Base-by-base conservation (phyloP, 495 filamentous ascomycete genomes). In the Hyaloscypha finlandica region DNA sequence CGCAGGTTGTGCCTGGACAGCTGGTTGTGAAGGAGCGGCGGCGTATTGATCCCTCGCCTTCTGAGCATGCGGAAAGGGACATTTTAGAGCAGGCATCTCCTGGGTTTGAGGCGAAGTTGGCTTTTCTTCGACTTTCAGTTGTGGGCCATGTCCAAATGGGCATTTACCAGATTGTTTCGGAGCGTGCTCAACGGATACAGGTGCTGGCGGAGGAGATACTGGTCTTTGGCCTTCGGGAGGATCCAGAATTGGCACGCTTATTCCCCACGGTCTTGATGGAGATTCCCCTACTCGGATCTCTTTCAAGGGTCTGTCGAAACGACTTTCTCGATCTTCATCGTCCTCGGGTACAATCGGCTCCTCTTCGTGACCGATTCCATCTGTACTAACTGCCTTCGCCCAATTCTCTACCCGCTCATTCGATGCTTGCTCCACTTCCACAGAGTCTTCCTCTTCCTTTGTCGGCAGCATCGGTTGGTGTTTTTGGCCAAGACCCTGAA, bases 231-330 rank as follows among this genome's bases (percentile, higher is more conserved):
- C 74, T 16, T 66, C 71, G 31, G 59, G 71, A 62, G 70, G 57
- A 67, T 72, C 63, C 19, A 63, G 31, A 59, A 72, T 62, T 0
- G 92, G 93, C 1, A 97, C 89, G 20, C 83, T 83, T 42, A 97
- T 94, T 2, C 93, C 93, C 93, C 93, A 97, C 32, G 93, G 93
- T 31, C 93, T 84, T 74, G 89, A 94, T 39, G 93, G 93, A 37
- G 90, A 94, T 74, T 97, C 93, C 20, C 93, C 93, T 30, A 97
- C 86, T 8, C 93, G 82, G 16, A 97, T 84, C 66, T 96, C 93
- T 67, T 91, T 88, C 56, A 97, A 71, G 3, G 89, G 87, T 52
- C 93, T 85, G 70, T 96, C 92, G 73, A 95, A 96, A 68, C 87
- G 89, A 59, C 80, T 77, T 76, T 84, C 79, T 64, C 86, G 75